These are phyloP conservation scores for Saccharomycopsis fibuligera DNA, from an alignment of 805 yeast species.

Conservation along the genomic window DNA sequence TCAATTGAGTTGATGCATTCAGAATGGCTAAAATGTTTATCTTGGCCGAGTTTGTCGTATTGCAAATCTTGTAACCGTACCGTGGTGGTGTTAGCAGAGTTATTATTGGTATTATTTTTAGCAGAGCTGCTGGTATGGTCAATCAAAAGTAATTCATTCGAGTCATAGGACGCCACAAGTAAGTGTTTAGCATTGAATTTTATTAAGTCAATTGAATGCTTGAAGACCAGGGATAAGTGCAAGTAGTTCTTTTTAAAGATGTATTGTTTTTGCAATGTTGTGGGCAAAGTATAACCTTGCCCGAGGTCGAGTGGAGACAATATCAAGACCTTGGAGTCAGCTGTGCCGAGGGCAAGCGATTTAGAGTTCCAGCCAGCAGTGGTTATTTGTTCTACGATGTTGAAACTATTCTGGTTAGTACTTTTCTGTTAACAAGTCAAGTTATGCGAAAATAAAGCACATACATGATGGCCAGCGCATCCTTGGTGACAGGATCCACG, in stretches of 20 bases:
- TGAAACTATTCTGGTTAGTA: background rate
- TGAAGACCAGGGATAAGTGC: background rate
- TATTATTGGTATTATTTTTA: background rate
- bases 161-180: background rate
- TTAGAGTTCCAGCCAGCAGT: background rate
- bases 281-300: slow-evolving; percentile 1
- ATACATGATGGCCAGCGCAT: slow-evolving; percentile 2
- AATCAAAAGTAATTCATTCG: background rate
- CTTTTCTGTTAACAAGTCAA: too few species aligned
- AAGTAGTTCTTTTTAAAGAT: background rate
- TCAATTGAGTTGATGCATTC: slow-evolving; percentile 3
- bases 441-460: background rate
- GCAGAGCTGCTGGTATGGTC: background rate
- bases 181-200: slow-evolving; percentile 1
- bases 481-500: background rate
- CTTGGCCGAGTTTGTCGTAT: background rate
- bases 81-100: background rate
- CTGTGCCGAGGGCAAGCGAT: background rate
- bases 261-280: background rate
- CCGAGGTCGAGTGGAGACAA: background rate
- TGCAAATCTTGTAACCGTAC: background rate
- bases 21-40: background rate
- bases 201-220: background rate
- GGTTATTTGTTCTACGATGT: background rate
- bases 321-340: background rate